Conservation (phyloP, 768 basidiomycete species). For the Candolleomyces efflorescens region DNA sequence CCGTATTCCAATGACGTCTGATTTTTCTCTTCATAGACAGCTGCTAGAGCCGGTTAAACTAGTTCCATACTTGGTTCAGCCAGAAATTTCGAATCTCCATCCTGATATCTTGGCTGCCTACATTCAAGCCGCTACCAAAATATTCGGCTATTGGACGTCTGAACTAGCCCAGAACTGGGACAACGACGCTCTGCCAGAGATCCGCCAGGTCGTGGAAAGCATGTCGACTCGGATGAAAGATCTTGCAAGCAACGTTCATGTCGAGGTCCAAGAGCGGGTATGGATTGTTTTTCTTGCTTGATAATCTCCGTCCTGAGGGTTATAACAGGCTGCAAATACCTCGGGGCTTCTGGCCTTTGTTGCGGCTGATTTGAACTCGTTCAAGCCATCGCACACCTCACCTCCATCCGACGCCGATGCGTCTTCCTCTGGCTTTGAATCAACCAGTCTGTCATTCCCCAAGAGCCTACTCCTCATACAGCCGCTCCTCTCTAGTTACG, state of each 20-base stretch:
- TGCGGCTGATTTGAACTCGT: slow-evolving; percentile 57
- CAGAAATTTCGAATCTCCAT: slow-evolving; percentile 49
- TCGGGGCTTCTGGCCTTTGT: slow-evolving; percentile 74
- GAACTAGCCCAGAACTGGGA: slow-evolving; percentile 77
- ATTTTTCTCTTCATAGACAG: slow-evolving; percentile 44
- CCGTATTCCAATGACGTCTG: neutral
- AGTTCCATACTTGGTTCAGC: slow-evolving; percentile 63
- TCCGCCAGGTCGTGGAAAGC: slow-evolving; percentile 59
- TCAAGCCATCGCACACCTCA: slow-evolving; percentile 40
- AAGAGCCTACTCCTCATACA: slow-evolving; percentile 85
- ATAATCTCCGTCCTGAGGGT: neutral
- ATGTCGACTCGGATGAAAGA: slow-evolving; percentile 54
- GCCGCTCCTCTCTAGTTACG: slow-evolving; percentile 72
- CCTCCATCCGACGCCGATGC: slow-evolving; percentile 32
- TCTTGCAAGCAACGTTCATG: slow-evolving; percentile 59
- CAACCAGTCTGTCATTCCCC: slow-evolving; percentile 61
- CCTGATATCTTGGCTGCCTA: slow-evolving; percentile 73
- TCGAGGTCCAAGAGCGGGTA: slow-evolving; percentile 93
- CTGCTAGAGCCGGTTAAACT: slow-evolving; percentile 75
- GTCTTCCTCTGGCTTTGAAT: slow-evolving; percentile 30
- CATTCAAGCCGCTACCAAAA: slow-evolving; percentile 78
- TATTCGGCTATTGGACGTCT: slow-evolving; percentile 83
- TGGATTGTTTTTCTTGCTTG: slow-evolving; percentile 20
- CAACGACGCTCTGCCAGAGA: slow-evolving; percentile 60
- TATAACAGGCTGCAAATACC: slow-evolving; percentile 71